Evolutionary conservation across 768 basidiomycete genomes (phyloP).

Genomic region (Cystofilobasidium bisporidii): DNA sequence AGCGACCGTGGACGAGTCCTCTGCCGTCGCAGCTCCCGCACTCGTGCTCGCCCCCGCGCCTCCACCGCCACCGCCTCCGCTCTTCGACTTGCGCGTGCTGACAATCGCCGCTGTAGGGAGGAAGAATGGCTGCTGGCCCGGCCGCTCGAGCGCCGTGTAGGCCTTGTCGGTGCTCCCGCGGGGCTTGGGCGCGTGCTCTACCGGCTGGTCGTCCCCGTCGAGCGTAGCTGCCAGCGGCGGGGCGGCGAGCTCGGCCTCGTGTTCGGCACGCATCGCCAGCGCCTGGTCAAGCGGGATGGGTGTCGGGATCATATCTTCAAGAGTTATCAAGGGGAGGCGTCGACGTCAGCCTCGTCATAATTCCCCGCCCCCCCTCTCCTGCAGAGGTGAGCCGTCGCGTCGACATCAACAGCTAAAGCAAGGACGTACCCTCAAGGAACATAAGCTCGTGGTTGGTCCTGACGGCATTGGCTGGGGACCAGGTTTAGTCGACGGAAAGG

Average conservation of each 20-base stretch:
- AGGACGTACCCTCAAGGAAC: constrained; percentile 19
- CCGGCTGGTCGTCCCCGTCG: not conserved
- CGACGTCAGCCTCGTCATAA: not conserved
- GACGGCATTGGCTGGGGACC: constrained; percentile 10
- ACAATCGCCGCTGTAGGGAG: not conserved
- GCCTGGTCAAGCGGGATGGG: constrained; percentile 10
- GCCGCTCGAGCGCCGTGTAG: not conserved
- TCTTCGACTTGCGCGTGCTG: not conserved
- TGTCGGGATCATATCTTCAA: constrained; percentile 11
- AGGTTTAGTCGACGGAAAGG: too few species aligned
- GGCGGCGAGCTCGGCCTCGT: not conserved
- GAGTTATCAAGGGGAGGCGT: not conserved
- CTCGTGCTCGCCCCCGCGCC: not conserved
- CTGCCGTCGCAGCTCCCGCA: too few species aligned
- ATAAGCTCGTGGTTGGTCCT: constrained; percentile 10
- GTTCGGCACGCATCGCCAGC: not conserved
- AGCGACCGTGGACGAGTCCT: too few species aligned
- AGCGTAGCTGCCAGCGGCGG: constrained; percentile 3
- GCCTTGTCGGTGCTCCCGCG: not conserved
- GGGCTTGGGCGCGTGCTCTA: not conserved
- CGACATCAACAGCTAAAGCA: not conserved
- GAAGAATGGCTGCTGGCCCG: not conserved
- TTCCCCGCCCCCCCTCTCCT: too few species aligned
- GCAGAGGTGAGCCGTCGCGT: too few species aligned
- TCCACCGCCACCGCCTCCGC: not conserved